Conservation (phyloP, 176 grass and related monocot genomes). For the Zizania latifolia region DNA sequence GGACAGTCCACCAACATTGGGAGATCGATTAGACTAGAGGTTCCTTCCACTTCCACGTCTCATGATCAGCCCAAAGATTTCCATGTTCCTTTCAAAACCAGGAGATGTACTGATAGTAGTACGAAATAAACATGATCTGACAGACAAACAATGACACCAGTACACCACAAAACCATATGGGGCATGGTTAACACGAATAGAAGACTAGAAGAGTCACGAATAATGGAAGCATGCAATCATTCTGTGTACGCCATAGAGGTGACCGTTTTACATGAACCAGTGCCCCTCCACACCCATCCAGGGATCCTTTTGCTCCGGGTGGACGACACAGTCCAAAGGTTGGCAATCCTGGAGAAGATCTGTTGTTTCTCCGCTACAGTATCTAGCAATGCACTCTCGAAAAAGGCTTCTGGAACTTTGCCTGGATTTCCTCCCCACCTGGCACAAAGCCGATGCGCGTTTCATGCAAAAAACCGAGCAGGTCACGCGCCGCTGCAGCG, state of each 20-base stretch:
- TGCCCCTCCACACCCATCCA: not conserved
- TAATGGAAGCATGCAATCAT: not conserved
- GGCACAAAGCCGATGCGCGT: slow-evolving; percentile 11
- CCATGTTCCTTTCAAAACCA: slow-evolving; percentile 20
- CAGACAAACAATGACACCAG: slow-evolving; percentile 1
- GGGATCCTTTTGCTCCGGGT: not conserved
- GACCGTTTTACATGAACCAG: not conserved
- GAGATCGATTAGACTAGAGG: not conserved
- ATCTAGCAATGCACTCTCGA: not conserved
- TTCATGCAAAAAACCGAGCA: not conserved
- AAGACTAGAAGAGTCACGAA: not conserved
- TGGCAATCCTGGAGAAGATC: not conserved
- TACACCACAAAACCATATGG: no score
- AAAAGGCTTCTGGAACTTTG: not conserved
- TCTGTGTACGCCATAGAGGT: not conserved
- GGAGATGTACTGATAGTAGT: not conserved
- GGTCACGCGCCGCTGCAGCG: not conserved
- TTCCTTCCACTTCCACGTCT: not conserved
- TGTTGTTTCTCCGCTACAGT: not conserved
- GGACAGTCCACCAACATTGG: slow-evolving; percentile 24
- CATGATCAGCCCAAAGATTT: slow-evolving; percentile 18
- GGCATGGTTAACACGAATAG: not conserved
- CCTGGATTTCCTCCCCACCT: slow-evolving; percentile 28
- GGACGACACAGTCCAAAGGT: not conserved
- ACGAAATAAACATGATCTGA: slow-evolving; percentile 13